These are phyloP conservation scores for Umbilicaria muhlenbergii DNA, from an alignment of 495 filamentous ascomycete species.

Conservation along the genomic window DNA sequence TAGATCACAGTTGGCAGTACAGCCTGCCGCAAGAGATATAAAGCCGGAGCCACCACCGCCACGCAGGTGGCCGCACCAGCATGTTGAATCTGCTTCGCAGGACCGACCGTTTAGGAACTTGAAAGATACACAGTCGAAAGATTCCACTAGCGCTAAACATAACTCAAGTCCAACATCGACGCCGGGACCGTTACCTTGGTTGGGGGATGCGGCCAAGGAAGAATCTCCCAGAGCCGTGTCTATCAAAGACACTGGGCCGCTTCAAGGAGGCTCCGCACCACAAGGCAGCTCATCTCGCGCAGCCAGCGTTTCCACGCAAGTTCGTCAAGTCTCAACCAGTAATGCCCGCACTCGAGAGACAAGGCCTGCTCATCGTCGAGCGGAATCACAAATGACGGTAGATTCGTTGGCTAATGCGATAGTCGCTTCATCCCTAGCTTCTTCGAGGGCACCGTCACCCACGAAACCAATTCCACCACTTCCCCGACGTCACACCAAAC, in stretches of 20 bases:
- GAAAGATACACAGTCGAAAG: neutral
- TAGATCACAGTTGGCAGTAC: neutral
- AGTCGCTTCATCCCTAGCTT: slow-evolving; percentile 69
- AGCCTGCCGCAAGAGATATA: neutral
- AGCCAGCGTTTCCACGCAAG: neutral
- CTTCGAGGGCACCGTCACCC: slow-evolving; percentile 45
- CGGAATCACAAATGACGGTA: slow-evolving; percentile 22
- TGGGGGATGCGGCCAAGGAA: no score
- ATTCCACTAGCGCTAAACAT: no score
- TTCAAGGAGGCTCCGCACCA: slow-evolving; percentile 1
- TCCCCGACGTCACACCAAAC: slow-evolving; percentile 32
- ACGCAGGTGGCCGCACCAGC: neutral
- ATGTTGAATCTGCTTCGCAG: neutral
- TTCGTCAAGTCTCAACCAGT: neutral
- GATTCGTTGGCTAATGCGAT: slow-evolving; percentile 58
- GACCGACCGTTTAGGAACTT: slow-evolving; percentile 1
- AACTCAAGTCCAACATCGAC: no score
- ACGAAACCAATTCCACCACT: slow-evolving; percentile 23
- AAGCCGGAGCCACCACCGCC: slow-evolving; percentile 5
- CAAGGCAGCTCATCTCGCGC: neutral
- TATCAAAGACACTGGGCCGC: neutral
- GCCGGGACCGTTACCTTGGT: no score
- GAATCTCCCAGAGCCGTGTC: no score
- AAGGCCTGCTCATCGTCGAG: slow-evolving; percentile 4
- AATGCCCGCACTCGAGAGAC: neutral